Evolutionary conservation across 139 green algal genomes (phyloP).

Genomic region (Diplosphaera chodatii): DNA sequence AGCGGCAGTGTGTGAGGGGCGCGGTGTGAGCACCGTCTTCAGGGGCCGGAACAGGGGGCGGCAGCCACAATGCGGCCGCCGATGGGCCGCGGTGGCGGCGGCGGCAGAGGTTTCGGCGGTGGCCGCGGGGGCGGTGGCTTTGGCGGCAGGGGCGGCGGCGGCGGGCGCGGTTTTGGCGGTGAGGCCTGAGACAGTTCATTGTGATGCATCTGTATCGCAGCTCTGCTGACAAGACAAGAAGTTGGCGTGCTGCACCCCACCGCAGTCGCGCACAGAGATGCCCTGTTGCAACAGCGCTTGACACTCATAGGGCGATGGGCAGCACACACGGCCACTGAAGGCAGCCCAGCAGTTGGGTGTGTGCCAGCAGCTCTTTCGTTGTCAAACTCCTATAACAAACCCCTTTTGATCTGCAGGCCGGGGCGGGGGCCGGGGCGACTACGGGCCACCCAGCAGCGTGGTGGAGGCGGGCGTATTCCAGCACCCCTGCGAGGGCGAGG

Average conservation of each 20-base stretch:
- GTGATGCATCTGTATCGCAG: neutral
- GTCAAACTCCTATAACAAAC: neutral
- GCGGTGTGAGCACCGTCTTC: too few relatives aligned
- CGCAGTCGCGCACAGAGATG: too few relatives aligned
- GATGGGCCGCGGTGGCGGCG: neutral
- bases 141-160: constrained; percentile 5
- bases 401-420: neutral
- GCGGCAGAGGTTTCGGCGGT: constrained; percentile 4
- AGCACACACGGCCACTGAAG: too few relatives aligned
- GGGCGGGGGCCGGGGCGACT: constrained; percentile 3
- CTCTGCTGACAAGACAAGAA: neutral
- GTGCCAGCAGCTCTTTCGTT: neutral
- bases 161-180: constrained; percentile 14
- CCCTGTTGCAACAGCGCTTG: too few relatives aligned
- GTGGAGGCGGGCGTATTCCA: constrained; percentile 84
- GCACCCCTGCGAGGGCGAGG: constrained; percentile 96
- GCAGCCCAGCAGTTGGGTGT: neutral
- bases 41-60: too few relatives aligned
- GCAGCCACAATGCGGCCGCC: neutral
- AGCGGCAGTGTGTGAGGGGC: too few relatives aligned
- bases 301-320: too few relatives aligned
- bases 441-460: constrained; percentile 48
- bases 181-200: constrained; percentile 2
- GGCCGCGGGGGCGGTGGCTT: constrained; percentile 8
- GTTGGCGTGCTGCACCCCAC: too few relatives aligned